These are phyloP conservation scores for Barbarea vulgaris DNA, from an alignment of 345 rosid genomes.

Conservation along the genomic window DNA sequence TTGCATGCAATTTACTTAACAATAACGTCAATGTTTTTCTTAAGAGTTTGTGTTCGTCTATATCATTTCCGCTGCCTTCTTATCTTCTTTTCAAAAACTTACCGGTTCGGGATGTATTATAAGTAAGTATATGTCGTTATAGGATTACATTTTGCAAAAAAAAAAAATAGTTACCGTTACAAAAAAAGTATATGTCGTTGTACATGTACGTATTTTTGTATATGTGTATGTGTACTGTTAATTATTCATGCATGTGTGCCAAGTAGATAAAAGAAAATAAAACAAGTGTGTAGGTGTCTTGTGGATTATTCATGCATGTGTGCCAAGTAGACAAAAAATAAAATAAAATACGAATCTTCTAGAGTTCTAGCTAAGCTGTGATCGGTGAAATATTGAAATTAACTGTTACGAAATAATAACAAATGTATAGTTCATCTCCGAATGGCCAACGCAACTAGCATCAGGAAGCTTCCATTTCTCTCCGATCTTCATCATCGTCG, in stretches of 20 bases:
- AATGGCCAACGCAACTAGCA: slow-evolving; percentile 22
- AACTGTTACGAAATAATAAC: background rate
- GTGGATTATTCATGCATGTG: slow-evolving; percentile 34
- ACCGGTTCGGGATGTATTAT: background rate
- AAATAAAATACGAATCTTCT: background rate
- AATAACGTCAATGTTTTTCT: background rate
- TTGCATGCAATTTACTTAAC: slow-evolving; percentile 43
- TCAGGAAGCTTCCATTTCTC: slow-evolving; percentile 48
- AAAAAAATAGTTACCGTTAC: too few species aligned
- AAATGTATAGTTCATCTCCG: background rate
- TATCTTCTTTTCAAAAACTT: slow-evolving; percentile 27
- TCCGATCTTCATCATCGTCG: slow-evolving; percentile 38
- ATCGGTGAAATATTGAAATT: too few species aligned
- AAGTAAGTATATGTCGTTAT: slow-evolving; percentile 13
- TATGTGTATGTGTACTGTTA: background rate
- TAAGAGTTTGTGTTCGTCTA: slow-evolving; percentile 14
- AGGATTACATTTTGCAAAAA: too few species aligned
- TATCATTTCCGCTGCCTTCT: background rate
- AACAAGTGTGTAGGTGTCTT: background rate
- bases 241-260: slow-evolving; percentile 38
- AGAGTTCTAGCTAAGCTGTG: too few species aligned
- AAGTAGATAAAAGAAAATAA: background rate
- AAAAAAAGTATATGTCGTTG: slow-evolving; percentile 20
- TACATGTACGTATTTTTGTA: background rate
- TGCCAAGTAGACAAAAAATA: slow-evolving; percentile 21